Base-by-base conservation (phyloP, 75 land plant species). In the Isoetes taiwanensis region DNA sequence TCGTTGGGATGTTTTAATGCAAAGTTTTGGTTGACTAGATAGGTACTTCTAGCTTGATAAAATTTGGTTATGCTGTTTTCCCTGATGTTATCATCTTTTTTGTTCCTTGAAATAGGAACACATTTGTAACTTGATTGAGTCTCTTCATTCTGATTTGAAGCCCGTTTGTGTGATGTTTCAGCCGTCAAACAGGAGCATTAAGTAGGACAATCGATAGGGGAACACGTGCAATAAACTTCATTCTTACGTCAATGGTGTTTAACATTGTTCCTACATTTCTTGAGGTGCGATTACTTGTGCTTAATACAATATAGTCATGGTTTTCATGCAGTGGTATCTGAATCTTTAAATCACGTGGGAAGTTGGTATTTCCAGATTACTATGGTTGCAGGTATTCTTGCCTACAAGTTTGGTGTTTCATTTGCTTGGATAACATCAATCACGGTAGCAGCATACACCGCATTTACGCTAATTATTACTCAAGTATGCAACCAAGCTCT, bases 151-250 rank as follows among this genome's bases (percentile, higher is more conserved):
- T n/a, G n/a, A n/a, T n/a, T n/a, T n/a, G n/a, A n/a, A n/a, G n/a
- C n/a, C n/a, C 21, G 0, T 3, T 33, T 34, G 0, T 56, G 32
- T 64, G 2, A 52, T 56, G 64, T 61, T 63, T 27, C 66, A 91
- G 98, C 52, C 98, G 98, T 30, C 88, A 93, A 64, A 93, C 98
- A 20, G 98, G 98, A 58, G 94, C 83, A 17, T 41, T 93, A 28
- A 84, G 66, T 67, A 76, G 94, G 20, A 79, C 72, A 23, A 93
- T 93, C 64, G 98, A 93, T 66, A 81, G 98, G 50, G 98, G 98
- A 37, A 93, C 85, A 59, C 82, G 98, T 52, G 98, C 77, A 27
- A 93, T 93, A 38, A 86, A 86, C 56, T 93, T 83, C 52, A 81
- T 93, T 56, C 78, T 93, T 12, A 60, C 79, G 20, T 60, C 85